Evolutionary conservation across 1,284 basidiomycete genomes (phyloP).

Genomic region (Calocybe gambosa): DNA sequence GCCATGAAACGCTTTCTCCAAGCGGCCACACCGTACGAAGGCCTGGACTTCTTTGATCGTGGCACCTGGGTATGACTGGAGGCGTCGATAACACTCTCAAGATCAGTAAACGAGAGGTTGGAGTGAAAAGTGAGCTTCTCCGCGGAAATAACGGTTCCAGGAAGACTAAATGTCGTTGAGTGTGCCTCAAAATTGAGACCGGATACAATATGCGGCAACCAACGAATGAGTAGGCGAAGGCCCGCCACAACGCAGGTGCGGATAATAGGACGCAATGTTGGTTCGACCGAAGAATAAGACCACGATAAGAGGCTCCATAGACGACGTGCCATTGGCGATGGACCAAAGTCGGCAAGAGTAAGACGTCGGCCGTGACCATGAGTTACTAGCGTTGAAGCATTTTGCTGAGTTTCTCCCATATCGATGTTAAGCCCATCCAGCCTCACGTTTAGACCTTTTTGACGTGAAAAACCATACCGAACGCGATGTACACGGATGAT

Average conservation of each 20-base stretch:
- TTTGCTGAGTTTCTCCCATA: conserved; percentile 30
- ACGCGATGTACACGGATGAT: conserved; percentile 62
- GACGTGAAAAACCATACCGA: conserved; percentile 48
- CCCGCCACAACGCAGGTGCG: conserved; percentile 47
- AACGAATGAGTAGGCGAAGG: conserved; percentile 54
- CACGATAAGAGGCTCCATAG: conserved; percentile 40
- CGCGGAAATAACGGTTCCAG: conserved; percentile 43
- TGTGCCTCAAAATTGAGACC: conserved; percentile 62
- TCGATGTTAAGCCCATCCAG: conserved; percentile 57
- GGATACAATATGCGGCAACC: conserved; percentile 59
- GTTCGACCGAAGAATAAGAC: conserved; percentile 46
- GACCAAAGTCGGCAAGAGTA: conserved; percentile 46
- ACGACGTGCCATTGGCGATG: conserved; percentile 47
- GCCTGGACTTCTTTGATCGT: conserved; percentile 22
- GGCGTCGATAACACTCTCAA: conserved; percentile 29
- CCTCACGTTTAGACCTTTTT: conserved; percentile 50
- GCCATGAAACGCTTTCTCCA: conserved; percentile 56
- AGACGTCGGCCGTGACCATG: conserved; percentile 36
- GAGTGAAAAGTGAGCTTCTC: conserved; percentile 49
- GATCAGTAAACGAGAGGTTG: conserved; percentile 47
- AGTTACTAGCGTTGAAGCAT: conserved; percentile 12
- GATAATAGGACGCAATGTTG: conserved; percentile 52
- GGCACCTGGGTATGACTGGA: conserved; percentile 18
- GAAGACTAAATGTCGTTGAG: conserved; percentile 41
- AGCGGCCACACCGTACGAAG: conserved; percentile 44